These are phyloP conservation scores for Coriolopsis trogii DNA, from an alignment of 1,284 basidiomycete genomes.

Conservation along the genomic window DNA sequence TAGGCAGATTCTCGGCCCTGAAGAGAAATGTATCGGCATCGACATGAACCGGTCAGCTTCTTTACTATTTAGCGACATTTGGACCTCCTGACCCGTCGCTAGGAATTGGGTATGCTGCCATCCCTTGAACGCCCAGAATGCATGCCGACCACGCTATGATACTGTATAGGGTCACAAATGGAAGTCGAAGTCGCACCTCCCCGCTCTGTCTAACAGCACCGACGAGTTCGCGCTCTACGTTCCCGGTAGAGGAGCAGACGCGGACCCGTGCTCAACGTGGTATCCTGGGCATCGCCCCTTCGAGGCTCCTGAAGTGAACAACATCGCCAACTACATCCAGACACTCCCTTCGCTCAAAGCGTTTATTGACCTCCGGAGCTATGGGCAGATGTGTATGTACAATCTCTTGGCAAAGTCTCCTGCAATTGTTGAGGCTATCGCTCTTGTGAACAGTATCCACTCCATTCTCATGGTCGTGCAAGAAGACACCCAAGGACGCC, in stretches of 20 bases:
- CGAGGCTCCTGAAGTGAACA: conserved; percentile 76
- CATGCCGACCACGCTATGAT: no score
- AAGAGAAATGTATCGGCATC: conserved; percentile 64
- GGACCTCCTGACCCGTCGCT: background rate
- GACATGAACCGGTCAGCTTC: conserved; percentile 72
- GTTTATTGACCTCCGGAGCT: conserved; percentile 81
- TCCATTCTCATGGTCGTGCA: conserved; percentile 80
- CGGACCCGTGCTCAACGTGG: conserved; percentile 71
- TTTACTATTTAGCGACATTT: background rate
- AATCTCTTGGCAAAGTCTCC: background rate
- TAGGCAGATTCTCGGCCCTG: conserved; percentile 56
- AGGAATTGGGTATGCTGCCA: conserved; percentile 36
- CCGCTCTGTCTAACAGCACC: conserved; percentile 10
- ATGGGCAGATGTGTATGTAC: conserved; percentile 81
- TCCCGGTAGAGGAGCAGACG: conserved; percentile 29
- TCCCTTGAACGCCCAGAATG: no score
- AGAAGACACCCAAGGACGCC: conserved; percentile 68
- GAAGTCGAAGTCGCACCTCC: conserved; percentile 44
- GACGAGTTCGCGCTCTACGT: conserved; percentile 29
- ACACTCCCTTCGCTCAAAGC: conserved; percentile 54
- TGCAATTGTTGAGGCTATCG: background rate
- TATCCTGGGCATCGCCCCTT: conserved; percentile 76
- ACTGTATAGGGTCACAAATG: conserved; percentile 65
- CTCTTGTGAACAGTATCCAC: conserved; percentile 57
- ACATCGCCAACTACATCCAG: conserved; percentile 71